Conservation (phyloP, 306 rosid genomes). For the Castanea sativa region DNA sequence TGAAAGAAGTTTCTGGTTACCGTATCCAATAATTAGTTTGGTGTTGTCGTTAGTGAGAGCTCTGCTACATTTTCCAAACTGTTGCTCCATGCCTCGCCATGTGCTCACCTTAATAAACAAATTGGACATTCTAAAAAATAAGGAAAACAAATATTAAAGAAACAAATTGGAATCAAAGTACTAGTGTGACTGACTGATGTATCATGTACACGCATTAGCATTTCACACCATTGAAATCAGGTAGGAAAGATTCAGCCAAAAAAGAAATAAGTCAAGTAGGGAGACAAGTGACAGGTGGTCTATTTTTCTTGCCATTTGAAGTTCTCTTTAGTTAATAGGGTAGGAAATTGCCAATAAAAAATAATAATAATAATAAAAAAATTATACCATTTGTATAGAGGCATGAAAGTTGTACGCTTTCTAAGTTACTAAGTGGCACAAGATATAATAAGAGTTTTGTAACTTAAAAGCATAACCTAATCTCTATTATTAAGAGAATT, state of each 20-base stretch:
- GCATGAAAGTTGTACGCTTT: too few relatives aligned
- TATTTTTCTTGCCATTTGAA: background rate
- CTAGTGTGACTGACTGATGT: background rate
- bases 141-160: conserved; percentile 3
- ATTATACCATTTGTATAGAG: too few relatives aligned
- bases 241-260: conserved; percentile 19
- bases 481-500: too few relatives aligned
- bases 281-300: background rate
- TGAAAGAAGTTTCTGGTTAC: conserved; percentile 36
- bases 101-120: conserved; percentile 48
- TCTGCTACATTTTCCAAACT: conserved; percentile 21
- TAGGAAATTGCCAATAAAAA: too few relatives aligned
- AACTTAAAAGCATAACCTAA: too few relatives aligned
- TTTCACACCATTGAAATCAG: conserved; percentile 10
- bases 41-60: conserved; percentile 46
- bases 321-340: too few relatives aligned
- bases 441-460: too few relatives aligned
- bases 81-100: conserved; percentile 48
- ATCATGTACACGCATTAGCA: conserved; percentile 3
- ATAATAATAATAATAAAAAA: too few relatives aligned
- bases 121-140: conserved; percentile 12
- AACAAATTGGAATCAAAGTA: background rate
- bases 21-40: conserved; percentile 70
- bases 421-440: too few relatives aligned
- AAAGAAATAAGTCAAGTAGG: background rate